Base-by-base conservation (phyloP, 2,329 filamentous ascomycete genomes). In the Coleophoma crateriformis region DNA sequence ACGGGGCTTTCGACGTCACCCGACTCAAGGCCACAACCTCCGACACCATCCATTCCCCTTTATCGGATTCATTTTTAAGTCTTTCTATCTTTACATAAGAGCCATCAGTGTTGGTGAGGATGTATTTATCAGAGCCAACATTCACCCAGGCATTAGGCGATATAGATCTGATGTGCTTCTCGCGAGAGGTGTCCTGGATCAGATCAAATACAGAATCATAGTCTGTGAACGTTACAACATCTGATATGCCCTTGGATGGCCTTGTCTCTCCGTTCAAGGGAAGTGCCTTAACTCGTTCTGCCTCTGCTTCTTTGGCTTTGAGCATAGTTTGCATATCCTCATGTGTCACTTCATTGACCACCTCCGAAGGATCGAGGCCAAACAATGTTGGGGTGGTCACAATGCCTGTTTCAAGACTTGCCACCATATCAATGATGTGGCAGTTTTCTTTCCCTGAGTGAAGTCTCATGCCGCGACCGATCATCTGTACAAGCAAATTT, bases 401-500 rank as follows among this genome's bases (percentile, higher is more conserved):
- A 46, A 99, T 88, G 4, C 94, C 94, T 0, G 84, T 87, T 46
- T 84, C 82, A 19, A 97, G 72, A 35, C 84, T 90, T 0, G 91
- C 87, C 0, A 97, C 94, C 82, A 99, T 90, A 67, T 99, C 94
- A 61, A 99, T 95, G 52, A 99, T 77, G 65, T 97, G 94, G 59
- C 94, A 99, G 62, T 97, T 82, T 37, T 84, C 72, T 68, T 99
- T 99, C 12, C 80, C 87, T 1, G 84, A 75, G 64, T 89, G 79
- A 37, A 96, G 71, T 39, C 94, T 82, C 82, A 99, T 88, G 4
- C 94, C 94, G 60, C 94, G 81, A 1, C 94, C 94, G 54, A 99
- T 96, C 94, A 99, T 99, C 68, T 99, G 94, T 1, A 97, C 83
- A 1, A 99, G 79, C 2, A 99, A 73, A 59, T 96, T 97, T n/a